Evolutionary conservation across 371 early-diverging fungal genomes (phyloP), one percentile per base, ranked within the genome.

Genomic region (Encephalitozoon romaleae): DNA sequence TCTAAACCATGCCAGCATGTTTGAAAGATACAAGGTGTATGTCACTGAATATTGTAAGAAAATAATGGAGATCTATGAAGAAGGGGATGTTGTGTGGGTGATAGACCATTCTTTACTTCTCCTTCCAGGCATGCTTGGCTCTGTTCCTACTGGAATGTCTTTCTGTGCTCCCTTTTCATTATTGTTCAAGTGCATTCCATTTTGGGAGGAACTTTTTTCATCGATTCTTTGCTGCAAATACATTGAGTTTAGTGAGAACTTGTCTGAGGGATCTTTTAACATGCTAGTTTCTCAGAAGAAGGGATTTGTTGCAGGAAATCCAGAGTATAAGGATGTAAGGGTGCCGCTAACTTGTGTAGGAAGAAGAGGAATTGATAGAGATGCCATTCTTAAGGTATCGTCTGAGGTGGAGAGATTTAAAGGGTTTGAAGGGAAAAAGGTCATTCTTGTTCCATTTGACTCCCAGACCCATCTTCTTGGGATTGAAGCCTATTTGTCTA

Each of bases 61-160:
- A 23, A 34, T 77, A 15, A 72, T 42, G 39, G 49, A 47, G 52
- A 42, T 41, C 28, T 39, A 30, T 23, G 54, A 49, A 11, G 54
- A 70, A n/a, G 70, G 71, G 0, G 77, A 77, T 59, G 59, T 77
- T 25, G 39, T 77, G 28, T 43, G 54, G 26, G 55, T 77, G 34
- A 52, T 72, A 30, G 77, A 77, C 72, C n/a, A 21, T 43, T 21
- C 30, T 0, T 21, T 77, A 3, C 43, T 69, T 26, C 64, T 77
- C 21, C 72, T 77, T 34, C 75, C 74, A 5, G 52, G 26, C 12
- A 69, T 70, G 76, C 34, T 68, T 12, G 38, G 49, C 11, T 18
- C n/a, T 9, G 26, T 70, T 12, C 72, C 77, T 34, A 15, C 15
- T n/a, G 59, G 59, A 15, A 59, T 59, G 38, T 66, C 67, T 66